A percentile compares a stretch with the other conserved stretches of the same genome.
Evolutionary conservation across 495 filamentous ascomycete species (phyloP).

Genomic region (Parmelia sp.): DNA sequence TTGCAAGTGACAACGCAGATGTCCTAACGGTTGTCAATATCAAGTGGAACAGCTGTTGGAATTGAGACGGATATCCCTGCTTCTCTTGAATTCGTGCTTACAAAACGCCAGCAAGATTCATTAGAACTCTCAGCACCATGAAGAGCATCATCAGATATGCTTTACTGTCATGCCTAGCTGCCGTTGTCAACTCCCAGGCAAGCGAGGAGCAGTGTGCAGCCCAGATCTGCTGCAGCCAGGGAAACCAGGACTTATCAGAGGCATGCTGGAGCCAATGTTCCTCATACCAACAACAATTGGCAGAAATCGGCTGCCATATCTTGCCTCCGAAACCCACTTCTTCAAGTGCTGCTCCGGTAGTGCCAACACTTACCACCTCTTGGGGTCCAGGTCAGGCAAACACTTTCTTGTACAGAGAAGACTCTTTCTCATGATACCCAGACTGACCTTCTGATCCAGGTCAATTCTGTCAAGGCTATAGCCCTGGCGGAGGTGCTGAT

Average conservation of each 20-base stretch:
- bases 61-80: too few species aligned
- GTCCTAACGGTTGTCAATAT: too few species aligned
- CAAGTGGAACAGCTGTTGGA: too few species aligned
- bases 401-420: not conserved
- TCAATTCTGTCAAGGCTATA: not conserved
- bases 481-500: not conserved
- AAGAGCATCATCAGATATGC: not conserved
- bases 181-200: not conserved
- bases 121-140: not conserved
- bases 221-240: not conserved
- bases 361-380: not conserved
- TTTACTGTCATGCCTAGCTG: not conserved
- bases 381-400: not conserved
- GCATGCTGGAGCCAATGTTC: constrained; percentile 2
- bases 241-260: not conserved
- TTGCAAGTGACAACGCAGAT: too few species aligned
- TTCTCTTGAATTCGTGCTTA: too few species aligned
- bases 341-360: not conserved
- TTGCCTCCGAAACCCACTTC: not conserved
- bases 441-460: not conserved
- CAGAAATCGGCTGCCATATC: not conserved
- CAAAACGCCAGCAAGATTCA: too few species aligned
- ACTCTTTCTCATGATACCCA: not conserved
- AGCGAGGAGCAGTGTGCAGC: not conserved
- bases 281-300: not conserved